Evolutionary conservation across 1,284 basidiomycete species (phyloP), one percentile per base, ranked within the genome.

Genomic region (Tilletia setariae): DNA sequence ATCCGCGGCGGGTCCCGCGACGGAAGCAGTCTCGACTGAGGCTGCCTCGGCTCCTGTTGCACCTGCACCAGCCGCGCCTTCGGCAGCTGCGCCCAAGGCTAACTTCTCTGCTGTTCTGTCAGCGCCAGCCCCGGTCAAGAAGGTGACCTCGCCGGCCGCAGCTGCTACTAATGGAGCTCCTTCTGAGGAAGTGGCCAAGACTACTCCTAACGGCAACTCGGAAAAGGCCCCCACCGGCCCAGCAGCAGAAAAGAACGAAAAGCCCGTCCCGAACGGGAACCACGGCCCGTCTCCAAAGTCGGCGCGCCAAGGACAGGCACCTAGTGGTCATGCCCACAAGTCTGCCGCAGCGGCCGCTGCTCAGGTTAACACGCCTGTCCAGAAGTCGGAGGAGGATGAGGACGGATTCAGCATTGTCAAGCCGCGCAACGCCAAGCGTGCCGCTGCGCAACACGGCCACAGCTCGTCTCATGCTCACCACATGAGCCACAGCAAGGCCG

Each of bases 41-140:
- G 68, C 65, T n/a, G 56, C 35, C 23, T 40, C 75, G 11, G 49
- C 74, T 40, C 64, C 71, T 30, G 63, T 68, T 11, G 32, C 68
- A 19, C 44, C 68, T 9, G 62, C 42, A 0, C 86, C 85, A 42
- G 89, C 88, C 1, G 43, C 64, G 30, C 44, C 46, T 42, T 44
- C 70, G 43, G 71, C 70, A 42, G 65, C 70, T 28, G 13, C 47
- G n/a, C 67, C 71, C 61, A 82, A 79, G 73, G 74, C 68, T 67
- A 80, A 82, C 79, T 82, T 81, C 44, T 81, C 79, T 13, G 79
- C 80, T 47, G 78, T 82, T 51, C 74, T 82, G 9, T 81, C 79
- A 19, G 80, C 80, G 1, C 80, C 80, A 28, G 80, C 80, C 19
- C 80, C 80, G 3, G 51, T 46, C 25, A 73, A 73, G 64, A 46